Evolutionary conservation across 23 red algal genomes (phyloP), one percentile per base, ranked within the genome.

Genomic region (Gracilaria caudata): DNA sequence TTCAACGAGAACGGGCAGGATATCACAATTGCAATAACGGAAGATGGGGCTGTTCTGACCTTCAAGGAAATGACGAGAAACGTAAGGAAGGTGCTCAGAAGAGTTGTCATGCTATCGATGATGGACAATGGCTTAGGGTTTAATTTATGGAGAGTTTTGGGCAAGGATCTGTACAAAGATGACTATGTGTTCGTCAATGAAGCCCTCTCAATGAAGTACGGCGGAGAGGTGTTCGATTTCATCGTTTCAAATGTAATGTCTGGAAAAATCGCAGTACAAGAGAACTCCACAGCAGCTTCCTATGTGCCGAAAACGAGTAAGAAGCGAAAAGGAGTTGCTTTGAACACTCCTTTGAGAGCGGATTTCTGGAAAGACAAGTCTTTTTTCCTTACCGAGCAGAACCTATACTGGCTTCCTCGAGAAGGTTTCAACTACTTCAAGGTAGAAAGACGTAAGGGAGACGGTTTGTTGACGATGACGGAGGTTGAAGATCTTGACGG

Each of bases 91-190:
- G 57, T 60, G 21, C 57, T 60, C 25, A 24, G 17, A 23, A 23
- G 57, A 60, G 25, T 12, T 6, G 23, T 60, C 7, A 6, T 60
- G 25, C 25, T 60, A 23, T 28, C 57, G 28, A 28, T 60, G 23
- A 24, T 60, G 57, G 57, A 60, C 57, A 60, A 60, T 28, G 57
- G 57, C 1, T 60, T 60, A 11, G 57, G 57, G 28, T 60, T 60
- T 60, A 60, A 60, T 28, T 23, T 60, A 12, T 28, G 23, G 57
- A 60, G 17, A 60, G 21, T 60, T 25, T 60, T 60, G 23, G 57
- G 57, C 2, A 29, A 60, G 25, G 57, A 60, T 60, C 57, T 60
- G 11, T 60, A 60, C 57, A 60, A 29, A 60, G 57, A 60, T 60
- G 57, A 60, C 23, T 60, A 28, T 29, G 25, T 60, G 57, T 28